Percentiles rank a stretch among this genome's conserved stretches.
These are phyloP conservation scores for Penicillium bialowiezense DNA, from an alignment of 495 filamentous ascomycete genomes.

Conservation along the genomic window DNA sequence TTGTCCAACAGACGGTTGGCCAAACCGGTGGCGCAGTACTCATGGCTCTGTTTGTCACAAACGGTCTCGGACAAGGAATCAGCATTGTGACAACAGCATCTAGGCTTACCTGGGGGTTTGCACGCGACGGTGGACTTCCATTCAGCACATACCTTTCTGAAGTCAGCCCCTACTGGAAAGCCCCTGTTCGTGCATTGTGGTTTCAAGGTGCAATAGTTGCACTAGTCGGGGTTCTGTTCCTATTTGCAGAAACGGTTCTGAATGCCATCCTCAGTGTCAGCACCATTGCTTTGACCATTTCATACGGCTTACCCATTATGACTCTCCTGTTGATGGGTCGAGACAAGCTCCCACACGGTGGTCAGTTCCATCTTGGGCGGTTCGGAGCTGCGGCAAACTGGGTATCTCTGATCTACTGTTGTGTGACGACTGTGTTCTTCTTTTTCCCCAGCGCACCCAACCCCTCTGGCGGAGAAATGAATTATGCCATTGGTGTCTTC, in stretches of 20 bases:
- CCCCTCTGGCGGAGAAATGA: constrained; percentile 40
- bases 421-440: constrained; percentile 43
- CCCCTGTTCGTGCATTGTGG: constrained; percentile 41
- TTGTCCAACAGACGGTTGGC: constrained; percentile 37
- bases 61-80: constrained; percentile 40
- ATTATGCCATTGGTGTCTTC: constrained; percentile 47
- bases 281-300: constrained; percentile 45
- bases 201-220: constrained; percentile 39
- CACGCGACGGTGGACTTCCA: constrained; percentile 53
- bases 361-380: constrained; percentile 35
- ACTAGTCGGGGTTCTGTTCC: constrained; percentile 39
- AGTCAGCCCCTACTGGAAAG: constrained; percentile 34
- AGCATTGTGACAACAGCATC: constrained; percentile 48
- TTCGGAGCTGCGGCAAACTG: constrained; percentile 33
- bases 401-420: constrained; percentile 40
- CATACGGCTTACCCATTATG: constrained; percentile 42
- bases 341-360: constrained; percentile 37
- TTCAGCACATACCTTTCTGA: constrained; percentile 36
- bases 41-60: constrained; percentile 43
- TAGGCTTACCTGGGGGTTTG: constrained; percentile 52
- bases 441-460: constrained; percentile 41
- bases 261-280: constrained; percentile 45
- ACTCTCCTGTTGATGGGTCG: constrained; percentile 37
- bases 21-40: constrained; percentile 32
- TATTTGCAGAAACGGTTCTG: constrained; percentile 44